A percentile compares a stretch with the other conserved stretches of the same genome.
Evolutionary conservation across 2,329 filamentous ascomycete species (phyloP).

Genomic region (Epicoccum nigrum): DNA sequence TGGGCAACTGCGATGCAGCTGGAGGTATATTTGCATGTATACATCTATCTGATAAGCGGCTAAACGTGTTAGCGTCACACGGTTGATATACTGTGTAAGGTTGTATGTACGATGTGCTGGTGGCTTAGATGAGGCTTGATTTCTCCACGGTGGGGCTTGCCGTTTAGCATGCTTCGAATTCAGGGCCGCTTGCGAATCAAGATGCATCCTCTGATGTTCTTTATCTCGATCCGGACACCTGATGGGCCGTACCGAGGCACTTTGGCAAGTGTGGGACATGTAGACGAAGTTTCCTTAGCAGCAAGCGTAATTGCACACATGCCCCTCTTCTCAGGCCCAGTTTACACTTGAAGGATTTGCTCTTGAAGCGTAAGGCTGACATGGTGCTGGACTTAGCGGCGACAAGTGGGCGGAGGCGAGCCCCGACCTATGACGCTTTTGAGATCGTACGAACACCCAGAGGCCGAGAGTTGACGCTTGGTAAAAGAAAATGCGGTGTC

Average conservation of each 20-base stretch:
- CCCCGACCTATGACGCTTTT: conserved; percentile 3
- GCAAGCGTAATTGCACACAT: no score
- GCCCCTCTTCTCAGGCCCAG: no score
- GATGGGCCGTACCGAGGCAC: no score
- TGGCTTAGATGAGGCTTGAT: conserved; percentile 1
- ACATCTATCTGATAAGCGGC: not conserved
- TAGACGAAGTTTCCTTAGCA: no score
- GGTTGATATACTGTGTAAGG: not conserved
- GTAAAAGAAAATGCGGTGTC: conserved; percentile 18
- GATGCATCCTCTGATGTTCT: not conserved
- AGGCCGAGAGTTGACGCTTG: conserved; percentile 9
- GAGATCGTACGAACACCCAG: conserved; percentile 1
- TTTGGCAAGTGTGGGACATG: no score
- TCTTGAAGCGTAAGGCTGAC: conserved; percentile 4
- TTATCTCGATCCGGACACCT: not conserved
- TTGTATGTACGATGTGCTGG: not conserved
- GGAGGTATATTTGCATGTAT: not conserved
- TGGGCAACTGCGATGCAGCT: not conserved
- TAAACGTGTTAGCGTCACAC: not conserved
- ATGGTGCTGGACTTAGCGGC: not conserved
- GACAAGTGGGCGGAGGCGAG: not conserved
- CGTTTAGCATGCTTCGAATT: not conserved
- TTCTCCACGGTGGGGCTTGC: conserved; percentile 2
- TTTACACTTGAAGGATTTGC: not conserved
- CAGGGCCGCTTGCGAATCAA: not conserved